Base-by-base conservation (phyloP, 2,329 filamentous ascomycete species). In the Arthrinium puccinioides region DNA sequence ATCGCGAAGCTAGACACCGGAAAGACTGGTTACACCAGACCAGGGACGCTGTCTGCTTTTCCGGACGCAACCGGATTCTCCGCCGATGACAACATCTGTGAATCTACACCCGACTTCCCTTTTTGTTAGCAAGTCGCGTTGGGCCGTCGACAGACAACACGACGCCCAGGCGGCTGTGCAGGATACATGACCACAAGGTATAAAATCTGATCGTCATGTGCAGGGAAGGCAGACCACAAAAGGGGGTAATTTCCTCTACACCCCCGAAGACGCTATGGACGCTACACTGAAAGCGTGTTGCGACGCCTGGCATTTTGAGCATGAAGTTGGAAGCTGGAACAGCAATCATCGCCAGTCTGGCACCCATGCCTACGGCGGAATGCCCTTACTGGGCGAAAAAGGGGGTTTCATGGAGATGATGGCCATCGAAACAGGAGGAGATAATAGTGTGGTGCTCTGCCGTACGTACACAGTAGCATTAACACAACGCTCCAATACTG, bases 291-390 rank as follows among this genome's bases (percentile, higher is more conserved):
- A 47, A n/a, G 39, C 40, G n/a, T 37, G 36, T 11, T 45, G 40
- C 32, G 41, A 48, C 24, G 42, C 43, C 4, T 44, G 45, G 43
- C 19, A 6, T 14, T 48, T 48, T n/a, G 41, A 49, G 16, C 43
- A 44, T 42, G n/a, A n/a, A n/a, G n/a, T n/a, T n/a, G n/a, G n/a
- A n/a, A n/a, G n/a, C n/a, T n/a, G n/a, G n/a, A 41, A 36, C 21
- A 31, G 43, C 4, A 40, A 30, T 3, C 24, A 38, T 19, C 45
- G 38, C 7, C 18, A 25, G 16, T 40, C 38, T 9, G 36, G 36
- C 13, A 32, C 42, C 2, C 32, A 34, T 29, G 43, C 42, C 21
- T 44, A 42, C 31, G 46, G 44, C 32, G 43, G 46, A 8, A 47
- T 44, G 38, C 44, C 46, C 26, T 39, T 49, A 11, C 36, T 46